Evolutionary conservation across 441 rosid species (phyloP).

Genomic region (Cnidoscolus chayamansa): DNA sequence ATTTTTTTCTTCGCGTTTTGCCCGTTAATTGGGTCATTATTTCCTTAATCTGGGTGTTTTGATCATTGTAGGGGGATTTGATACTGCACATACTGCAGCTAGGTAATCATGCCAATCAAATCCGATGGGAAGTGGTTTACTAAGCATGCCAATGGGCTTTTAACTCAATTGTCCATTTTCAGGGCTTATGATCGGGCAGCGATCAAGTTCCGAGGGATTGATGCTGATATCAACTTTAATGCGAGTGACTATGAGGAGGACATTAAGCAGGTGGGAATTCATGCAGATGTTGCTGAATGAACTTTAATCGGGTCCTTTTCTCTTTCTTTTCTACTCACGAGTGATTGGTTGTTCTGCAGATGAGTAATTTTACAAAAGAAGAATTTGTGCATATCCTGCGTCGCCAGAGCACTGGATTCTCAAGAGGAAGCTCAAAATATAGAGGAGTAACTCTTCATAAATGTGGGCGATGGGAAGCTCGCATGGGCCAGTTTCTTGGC

Average conservation of each 20-base stretch:
- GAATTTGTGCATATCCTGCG: conserved; percentile 79
- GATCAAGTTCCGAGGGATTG: conserved; percentile 80
- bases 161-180: conserved; percentile 13
- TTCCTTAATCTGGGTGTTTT: conserved; percentile 17
- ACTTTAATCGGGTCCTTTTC: not conserved
- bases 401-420: conserved; percentile 79
- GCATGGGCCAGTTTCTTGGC: conserved; percentile 90
- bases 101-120: conserved; percentile 40
- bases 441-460: conserved; percentile 90
- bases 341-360: conserved; percentile 36
- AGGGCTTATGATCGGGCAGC: conserved; percentile 98
- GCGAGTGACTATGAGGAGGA: conserved; percentile 69
- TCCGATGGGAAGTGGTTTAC: not conserved
- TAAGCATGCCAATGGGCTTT: not conserved
- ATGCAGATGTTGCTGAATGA: not conserved
- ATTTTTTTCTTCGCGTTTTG: not conserved
- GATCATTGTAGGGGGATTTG: conserved; percentile 67
- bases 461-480: conserved; percentile 93
- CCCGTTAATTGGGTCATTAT: not conserved
- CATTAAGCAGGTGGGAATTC: conserved; percentile 54
- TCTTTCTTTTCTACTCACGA: not conserved
- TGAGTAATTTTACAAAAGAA: conserved; percentile 65
- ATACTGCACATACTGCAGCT: conserved; percentile 91
- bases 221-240: conserved; percentile 84
- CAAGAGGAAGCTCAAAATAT: conserved; percentile 81